Conservation (phyloP, 768 basidiomycete genomes). For the Mycena leptocephala region DNA sequence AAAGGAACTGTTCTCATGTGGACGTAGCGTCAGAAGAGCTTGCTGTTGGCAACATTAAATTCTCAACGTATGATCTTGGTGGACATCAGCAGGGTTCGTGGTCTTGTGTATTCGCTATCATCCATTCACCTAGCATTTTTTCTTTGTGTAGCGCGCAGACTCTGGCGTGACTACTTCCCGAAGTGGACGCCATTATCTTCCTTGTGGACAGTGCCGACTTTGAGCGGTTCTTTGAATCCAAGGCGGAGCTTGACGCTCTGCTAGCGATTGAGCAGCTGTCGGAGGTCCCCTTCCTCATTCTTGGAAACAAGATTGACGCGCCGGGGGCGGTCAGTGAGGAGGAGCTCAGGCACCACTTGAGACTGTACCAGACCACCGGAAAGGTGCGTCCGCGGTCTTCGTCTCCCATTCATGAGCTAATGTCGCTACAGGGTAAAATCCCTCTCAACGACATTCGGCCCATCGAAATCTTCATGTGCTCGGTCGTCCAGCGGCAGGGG, state of each 20-base stretch:
- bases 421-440: slow-evolving; percentile 86
- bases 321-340: slow-evolving; percentile 98
- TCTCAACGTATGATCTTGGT: slow-evolving; percentile 98
- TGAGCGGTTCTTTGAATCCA: slow-evolving; percentile 96
- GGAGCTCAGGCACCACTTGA: slow-evolving; percentile 94
- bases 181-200: slow-evolving; percentile 99
- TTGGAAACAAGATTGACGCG: slow-evolving; percentile 99
- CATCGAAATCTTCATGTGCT: slow-evolving; percentile 99
- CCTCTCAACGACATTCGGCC: slow-evolving; percentile 97
- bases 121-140: not conserved
- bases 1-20: slow-evolving; percentile 7
- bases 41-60: slow-evolving; percentile 98
- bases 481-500: slow-evolving; percentile 97
- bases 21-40: slow-evolving; percentile 94
- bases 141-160: slow-evolving; percentile 81
- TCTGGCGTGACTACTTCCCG: slow-evolving; percentile 99
- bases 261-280: slow-evolving; percentile 95
- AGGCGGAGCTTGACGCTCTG: slow-evolving; percentile 96
- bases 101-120: not conserved
- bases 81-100: slow-evolving; percentile 94
- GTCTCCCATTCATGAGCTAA: not conserved
- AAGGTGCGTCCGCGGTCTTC: slow-evolving; percentile 73
- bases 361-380: slow-evolving; percentile 98
- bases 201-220: slow-evolving; percentile 97
- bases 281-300: slow-evolving; percentile 97